These are phyloP conservation scores for Toxicodendron radicans DNA, from an alignment of 345 rosid genomes.

Conservation along the genomic window DNA sequence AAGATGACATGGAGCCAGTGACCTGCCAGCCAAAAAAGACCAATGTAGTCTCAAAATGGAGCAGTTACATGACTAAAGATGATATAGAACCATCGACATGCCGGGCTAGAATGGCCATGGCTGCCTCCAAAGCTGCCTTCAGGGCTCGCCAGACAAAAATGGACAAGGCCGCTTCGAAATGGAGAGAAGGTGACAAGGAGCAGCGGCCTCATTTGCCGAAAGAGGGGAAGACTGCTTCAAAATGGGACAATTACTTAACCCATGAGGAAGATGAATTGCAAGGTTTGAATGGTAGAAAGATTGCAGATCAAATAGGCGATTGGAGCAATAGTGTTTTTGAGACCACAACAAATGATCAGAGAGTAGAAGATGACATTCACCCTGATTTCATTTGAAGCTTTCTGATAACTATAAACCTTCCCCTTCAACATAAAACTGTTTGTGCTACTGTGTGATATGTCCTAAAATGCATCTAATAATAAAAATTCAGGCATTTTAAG, in stretches of 20 bases:
- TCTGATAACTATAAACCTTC: not conserved
- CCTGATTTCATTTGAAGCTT: slow-evolving; percentile 58
- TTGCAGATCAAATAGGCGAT: slow-evolving; percentile 16
- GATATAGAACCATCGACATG: not conserved
- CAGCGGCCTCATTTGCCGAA: not conserved
- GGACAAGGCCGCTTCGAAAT: slow-evolving; percentile 2
- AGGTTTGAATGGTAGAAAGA: not conserved
- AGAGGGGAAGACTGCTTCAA: slow-evolving; percentile 27
- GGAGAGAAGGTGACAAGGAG: slow-evolving; percentile 24
- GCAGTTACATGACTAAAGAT: not conserved
- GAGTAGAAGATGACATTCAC: slow-evolving; percentile 69
- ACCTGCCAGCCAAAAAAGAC: not conserved
- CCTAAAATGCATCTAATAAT: too few relatives aligned
- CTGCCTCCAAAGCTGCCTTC: not conserved
- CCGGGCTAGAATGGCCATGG: not conserved
- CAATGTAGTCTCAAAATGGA: not conserved
- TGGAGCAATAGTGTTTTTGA: slow-evolving; percentile 27
- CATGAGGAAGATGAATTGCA: slow-evolving; percentile 23
- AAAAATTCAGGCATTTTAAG: too few relatives aligned
- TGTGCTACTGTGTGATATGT: too few relatives aligned
- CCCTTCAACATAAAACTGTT: too few relatives aligned
- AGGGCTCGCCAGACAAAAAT: too few relatives aligned
- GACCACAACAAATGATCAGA: slow-evolving; percentile 24
- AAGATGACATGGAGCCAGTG: not conserved
- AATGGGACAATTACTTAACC: slow-evolving; percentile 47